Percentiles rank a stretch among this genome's conserved stretches.
Evolutionary conservation across 2,329 filamentous ascomycete species (phyloP).

Genomic region (Clarireedia homoeocarpa): DNA sequence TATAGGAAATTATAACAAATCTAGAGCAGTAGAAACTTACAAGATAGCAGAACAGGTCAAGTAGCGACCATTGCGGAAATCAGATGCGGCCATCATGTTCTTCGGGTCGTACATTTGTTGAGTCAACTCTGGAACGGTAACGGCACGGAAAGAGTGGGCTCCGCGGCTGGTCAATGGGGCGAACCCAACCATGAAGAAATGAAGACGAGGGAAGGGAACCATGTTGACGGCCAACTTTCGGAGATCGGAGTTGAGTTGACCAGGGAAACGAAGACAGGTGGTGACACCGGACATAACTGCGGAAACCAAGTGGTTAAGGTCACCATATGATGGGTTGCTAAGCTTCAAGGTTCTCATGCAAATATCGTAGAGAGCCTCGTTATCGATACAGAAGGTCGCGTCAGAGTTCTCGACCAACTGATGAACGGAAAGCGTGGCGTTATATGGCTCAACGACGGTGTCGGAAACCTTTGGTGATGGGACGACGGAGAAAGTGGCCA

Average conservation of each 20-base stretch:
- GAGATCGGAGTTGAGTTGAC: conserved; percentile 99
- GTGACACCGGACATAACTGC: conserved; percentile 99
- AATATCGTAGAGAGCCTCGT: conserved; percentile 99
- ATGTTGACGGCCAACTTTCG: conserved; percentile 99
- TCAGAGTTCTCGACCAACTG: conserved; percentile 99
- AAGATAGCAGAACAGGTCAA: conserved; percentile 99
- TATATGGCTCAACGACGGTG: conserved; percentile 99
- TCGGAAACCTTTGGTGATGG: conserved; percentile 99
- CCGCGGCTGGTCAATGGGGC: conserved; percentile 92
- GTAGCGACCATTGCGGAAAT: conserved; percentile 99
- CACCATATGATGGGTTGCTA: conserved; percentile 95
- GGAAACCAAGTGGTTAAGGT: conserved; percentile 98
- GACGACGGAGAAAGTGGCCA: conserved; percentile 98
- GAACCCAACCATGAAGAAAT: conserved; percentile 99
- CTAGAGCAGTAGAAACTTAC: conserved; percentile 23
- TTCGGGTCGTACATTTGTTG: conserved; percentile 99
- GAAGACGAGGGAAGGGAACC: conserved; percentile 99
- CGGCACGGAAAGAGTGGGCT: conserved; percentile 91
- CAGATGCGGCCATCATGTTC: conserved; percentile 99
- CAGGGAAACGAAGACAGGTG: conserved; percentile 97
- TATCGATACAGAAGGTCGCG: conserved; percentile 99
- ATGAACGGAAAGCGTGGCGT: conserved; percentile 97
- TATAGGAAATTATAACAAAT: background rate
- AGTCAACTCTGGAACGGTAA: conserved; percentile 95
- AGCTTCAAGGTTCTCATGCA: conserved; percentile 99